phyloP scores from a whole-genome alignment of 345 rosid species.

The Ceriops zippeliana region DNA sequence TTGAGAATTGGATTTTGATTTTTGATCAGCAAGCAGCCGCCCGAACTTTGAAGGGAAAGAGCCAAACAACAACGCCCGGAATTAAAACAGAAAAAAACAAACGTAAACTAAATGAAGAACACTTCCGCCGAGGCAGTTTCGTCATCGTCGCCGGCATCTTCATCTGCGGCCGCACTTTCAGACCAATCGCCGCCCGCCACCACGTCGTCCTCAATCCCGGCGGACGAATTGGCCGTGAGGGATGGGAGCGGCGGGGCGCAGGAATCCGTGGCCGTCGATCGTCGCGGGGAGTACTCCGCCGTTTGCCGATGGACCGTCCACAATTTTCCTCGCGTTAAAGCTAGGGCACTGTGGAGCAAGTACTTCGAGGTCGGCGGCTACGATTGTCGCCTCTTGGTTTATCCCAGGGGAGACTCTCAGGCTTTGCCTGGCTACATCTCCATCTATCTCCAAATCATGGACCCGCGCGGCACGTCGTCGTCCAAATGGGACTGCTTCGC shows the following conservation, averaged over 20 bases:
- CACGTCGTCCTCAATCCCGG: slow-evolving; percentile 44
- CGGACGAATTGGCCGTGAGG: slow-evolving; percentile 58
- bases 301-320: slow-evolving; percentile 87
- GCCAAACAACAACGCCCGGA: not conserved
- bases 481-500: slow-evolving; percentile 99
- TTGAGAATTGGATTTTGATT: not conserved
- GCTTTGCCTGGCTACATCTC: slow-evolving; percentile 93
- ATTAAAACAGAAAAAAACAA: not conserved
- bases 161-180: slow-evolving; percentile 14
- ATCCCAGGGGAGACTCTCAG: slow-evolving; percentile 96
- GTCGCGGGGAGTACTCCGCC: slow-evolving; percentile 80
- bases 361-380: slow-evolving; percentile 98
- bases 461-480: slow-evolving; percentile 73
- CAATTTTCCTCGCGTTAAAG: slow-evolving; percentile 72
- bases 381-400: slow-evolving; percentile 88
- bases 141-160: slow-evolving; percentile 28
- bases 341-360: slow-evolving; percentile 91
- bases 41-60: not conserved
- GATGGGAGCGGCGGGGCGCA: slow-evolving; percentile 80
- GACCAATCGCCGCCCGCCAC: slow-evolving; percentile 52
- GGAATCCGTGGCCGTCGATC: slow-evolving; percentile 75
- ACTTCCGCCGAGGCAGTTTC: slow-evolving; percentile 70
- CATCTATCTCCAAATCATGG: slow-evolving; percentile 94
- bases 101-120: slow-evolving; percentile 43
- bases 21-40: slow-evolving; percentile 14